Evolutionary conservation across 176 grass and related monocot species (phyloP).

Genomic region (Tillandsia leiboldiana): DNA sequence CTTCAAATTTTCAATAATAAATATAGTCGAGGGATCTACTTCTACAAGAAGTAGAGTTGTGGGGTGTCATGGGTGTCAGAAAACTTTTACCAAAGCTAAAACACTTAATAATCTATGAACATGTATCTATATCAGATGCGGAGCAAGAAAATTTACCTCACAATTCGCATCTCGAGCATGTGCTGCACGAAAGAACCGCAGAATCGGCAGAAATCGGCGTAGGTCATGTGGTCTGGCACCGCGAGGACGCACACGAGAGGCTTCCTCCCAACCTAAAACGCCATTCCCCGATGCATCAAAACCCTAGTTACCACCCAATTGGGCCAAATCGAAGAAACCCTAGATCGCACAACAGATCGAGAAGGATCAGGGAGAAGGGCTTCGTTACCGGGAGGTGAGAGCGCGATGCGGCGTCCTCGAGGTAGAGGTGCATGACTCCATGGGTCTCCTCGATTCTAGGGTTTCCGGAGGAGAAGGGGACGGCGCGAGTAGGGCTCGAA

Average conservation of each 20-base stretch:
- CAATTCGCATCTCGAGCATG: constrained; percentile 90
- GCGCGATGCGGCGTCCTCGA: constrained; percentile 21
- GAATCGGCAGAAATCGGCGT: constrained; percentile 83
- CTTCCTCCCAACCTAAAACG: constrained; percentile 60
- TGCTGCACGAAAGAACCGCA: constrained; percentile 59
- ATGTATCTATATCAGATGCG: not conserved
- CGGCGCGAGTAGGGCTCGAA: constrained; percentile 13
- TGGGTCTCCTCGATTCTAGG: constrained; percentile 92
- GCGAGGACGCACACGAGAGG: constrained; percentile 65
- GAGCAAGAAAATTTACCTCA: constrained; percentile 40
- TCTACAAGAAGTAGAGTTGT: too few species aligned
- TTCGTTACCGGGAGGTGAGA: constrained; percentile 44
- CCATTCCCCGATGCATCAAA: constrained; percentile 6
- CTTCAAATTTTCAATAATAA: too few species aligned
- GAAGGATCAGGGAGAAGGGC: not conserved
- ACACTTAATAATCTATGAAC: constrained; percentile 4
- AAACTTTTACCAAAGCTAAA: not conserved
- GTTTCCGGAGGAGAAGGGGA: constrained; percentile 85
- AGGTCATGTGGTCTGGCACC: constrained; percentile 92
- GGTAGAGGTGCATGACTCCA: constrained; percentile 64
- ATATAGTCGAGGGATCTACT: too few species aligned
- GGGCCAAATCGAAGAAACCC: constrained; percentile 9
- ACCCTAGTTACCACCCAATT: not conserved
- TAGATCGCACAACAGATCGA: not conserved
- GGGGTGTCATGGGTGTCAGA: too few species aligned